Base-by-base conservation (phyloP, 176 grass and related monocot genomes). In the Rhynchospora tenuis region DNA sequence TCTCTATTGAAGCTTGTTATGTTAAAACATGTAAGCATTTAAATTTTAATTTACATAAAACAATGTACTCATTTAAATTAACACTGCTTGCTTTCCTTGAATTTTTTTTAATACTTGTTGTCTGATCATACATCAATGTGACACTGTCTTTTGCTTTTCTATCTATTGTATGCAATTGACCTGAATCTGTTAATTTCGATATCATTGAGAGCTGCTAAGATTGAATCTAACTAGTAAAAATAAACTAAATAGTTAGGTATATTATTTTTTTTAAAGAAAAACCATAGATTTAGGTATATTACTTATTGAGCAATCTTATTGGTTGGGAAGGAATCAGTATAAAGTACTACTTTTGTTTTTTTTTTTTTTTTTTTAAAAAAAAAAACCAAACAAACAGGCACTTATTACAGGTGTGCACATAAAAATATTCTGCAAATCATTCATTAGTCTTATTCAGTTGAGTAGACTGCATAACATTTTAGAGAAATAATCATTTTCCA, bases 401-500 rank as follows among this genome's bases (percentile, higher is more conserved):
- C 33, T 38, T 38, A 38, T 38, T 38, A 38, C 33, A 38, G 33
- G 33, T 38, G 3, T 38, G 33, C 24, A 62, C 7, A 26, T 24
- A 62, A 68, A 42, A 38, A 68, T 0, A 17, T 44, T 69, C 29
- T 28, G 16, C 43, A 69, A 38, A 43, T 72, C 12, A 33, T 33
- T 72, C 12, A 33, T 33, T 23, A 47, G 43, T 72, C 68, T 46
- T 72, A 47, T 72, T 48, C 68, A 22, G 2, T 72, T 6, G 45
- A 71, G 64, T 71, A 71, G 68, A 72, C 68, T 22, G 11, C n/a
- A 46, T 72, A 72, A 23, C 68, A 24, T 72, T 45, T 72, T 46
- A 72, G 68, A 47, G 43, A 72, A 72, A 1, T 43, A 47, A 72
- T 72, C 43, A 47, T 72, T 72, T 72, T 72, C 68, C 17, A 72